phyloP scores from a whole-genome alignment of 306 rosid species.

The Quercus variabilis region DNA sequence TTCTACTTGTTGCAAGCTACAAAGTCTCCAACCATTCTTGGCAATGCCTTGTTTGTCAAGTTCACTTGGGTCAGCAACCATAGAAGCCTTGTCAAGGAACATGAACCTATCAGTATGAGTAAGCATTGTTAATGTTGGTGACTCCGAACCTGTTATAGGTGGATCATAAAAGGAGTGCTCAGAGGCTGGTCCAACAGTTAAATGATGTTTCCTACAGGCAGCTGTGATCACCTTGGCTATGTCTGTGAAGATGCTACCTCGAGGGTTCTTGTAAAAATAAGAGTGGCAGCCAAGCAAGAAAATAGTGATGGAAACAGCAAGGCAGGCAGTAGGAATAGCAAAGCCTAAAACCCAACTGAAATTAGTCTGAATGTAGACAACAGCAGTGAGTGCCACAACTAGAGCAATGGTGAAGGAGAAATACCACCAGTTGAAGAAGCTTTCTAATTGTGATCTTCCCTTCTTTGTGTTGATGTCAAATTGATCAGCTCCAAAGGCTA shows the following conservation, averaged over 20 bases:
- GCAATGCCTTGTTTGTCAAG: constrained; percentile 39
- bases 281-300: constrained; percentile 60
- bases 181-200: not conserved
- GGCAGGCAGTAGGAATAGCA: constrained; percentile 60
- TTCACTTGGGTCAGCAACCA: constrained; percentile 46
- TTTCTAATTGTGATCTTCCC: constrained; percentile 60
- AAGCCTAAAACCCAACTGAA: constrained; percentile 74
- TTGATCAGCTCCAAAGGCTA: constrained; percentile 84
- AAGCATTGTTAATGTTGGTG: constrained; percentile 4
- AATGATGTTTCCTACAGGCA: constrained; percentile 39
- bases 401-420: constrained; percentile 70
- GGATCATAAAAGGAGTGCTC: constrained; percentile 38
- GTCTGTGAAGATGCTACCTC: constrained; percentile 61
- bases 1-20: constrained; percentile 77
- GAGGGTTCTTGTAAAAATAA: constrained; percentile 48
- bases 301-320: constrained; percentile 50
- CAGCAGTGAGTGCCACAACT: constrained; percentile 57
- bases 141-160: not conserved
- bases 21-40: constrained; percentile 58
- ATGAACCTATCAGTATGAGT: constrained; percentile 49
- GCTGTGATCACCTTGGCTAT: constrained; percentile 56
- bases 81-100: constrained; percentile 65
- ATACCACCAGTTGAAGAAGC: constrained; percentile 95
- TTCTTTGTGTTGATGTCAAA: constrained; percentile 59
- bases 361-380: constrained; percentile 74